phyloP scores from a whole-genome alignment of 1,284 basidiomycete species.

The Thelephora terrestris region DNA sequence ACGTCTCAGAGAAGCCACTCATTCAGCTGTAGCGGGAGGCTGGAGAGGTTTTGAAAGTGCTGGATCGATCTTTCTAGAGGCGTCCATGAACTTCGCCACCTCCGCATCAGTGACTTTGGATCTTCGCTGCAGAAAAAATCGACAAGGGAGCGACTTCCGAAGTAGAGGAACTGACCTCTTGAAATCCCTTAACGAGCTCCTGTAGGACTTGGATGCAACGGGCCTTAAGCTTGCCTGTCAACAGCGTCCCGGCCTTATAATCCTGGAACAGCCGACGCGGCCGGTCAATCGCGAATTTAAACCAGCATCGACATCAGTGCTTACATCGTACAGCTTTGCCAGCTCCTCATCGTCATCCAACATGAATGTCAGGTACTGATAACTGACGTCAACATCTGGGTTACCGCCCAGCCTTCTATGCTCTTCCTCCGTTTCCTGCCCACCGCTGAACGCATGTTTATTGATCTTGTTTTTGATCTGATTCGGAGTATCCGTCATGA shows the following conservation, averaged over 20 bases:
- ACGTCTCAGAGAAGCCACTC: no score
- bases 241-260: conserved; percentile 81
- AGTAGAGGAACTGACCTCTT: conserved; percentile 51
- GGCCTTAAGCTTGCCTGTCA: conserved; percentile 91
- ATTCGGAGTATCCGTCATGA: conserved; percentile 87
- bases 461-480: conserved; percentile 99
- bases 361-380: conserved; percentile 97
- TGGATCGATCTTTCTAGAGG: conserved; percentile 69
- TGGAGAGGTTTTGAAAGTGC: conserved; percentile 22
- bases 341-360: conserved; percentile 90
- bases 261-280: conserved; percentile 41
- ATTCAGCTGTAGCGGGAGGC: no score
- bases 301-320: conserved; percentile 16
- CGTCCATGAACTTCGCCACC: conserved; percentile 78
- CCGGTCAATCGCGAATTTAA: background rate
- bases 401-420: conserved; percentile 85
- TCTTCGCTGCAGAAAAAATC: conserved; percentile 3
- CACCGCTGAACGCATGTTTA: conserved; percentile 85
- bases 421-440: conserved; percentile 88
- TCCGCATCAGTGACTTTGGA: conserved; percentile 69
- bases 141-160: conserved; percentile 1
- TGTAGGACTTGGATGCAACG: conserved; percentile 83
- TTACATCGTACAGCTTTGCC: conserved; percentile 64
- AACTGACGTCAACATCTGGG: conserved; percentile 93
- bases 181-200: conserved; percentile 80